phyloP scores from a whole-genome alignment of 2,329 filamentous ascomycete genomes.

The Bipolaris gigantea region DNA sequence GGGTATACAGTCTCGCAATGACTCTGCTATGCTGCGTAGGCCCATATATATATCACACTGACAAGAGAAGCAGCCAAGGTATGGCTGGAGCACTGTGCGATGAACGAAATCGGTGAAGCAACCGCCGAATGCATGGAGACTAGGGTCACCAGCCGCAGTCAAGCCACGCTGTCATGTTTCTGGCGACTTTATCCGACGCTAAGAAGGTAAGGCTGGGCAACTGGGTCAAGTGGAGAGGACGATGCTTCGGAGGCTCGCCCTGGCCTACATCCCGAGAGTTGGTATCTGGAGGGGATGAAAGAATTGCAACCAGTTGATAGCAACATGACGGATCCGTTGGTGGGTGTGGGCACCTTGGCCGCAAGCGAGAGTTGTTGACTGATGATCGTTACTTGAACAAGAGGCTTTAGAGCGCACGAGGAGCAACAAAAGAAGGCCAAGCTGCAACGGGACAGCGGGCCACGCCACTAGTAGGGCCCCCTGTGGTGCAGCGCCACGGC shows the following conservation, averaged over 20 bases:
- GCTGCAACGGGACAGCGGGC: constrained; percentile 27
- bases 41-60: constrained; percentile 9
- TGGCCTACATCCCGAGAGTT: constrained; percentile 21
- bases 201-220: constrained; percentile 19
- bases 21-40: not conserved
- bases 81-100: constrained; percentile 22
- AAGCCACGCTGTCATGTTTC: constrained; percentile 32
- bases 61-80: constrained; percentile 20
- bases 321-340: constrained; percentile 16
- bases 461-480: constrained; percentile 23
- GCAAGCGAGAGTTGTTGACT: constrained; percentile 10
- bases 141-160: constrained; percentile 36
- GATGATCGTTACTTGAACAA: constrained; percentile 32
- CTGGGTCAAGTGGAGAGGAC: constrained; percentile 23
- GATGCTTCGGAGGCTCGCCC: constrained; percentile 23
- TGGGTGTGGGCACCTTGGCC: constrained; percentile 7
- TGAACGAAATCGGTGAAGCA: constrained; percentile 12
- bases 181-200: constrained; percentile 29
- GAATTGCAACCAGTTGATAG: constrained; percentile 17
- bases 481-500: constrained; percentile 16
- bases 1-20: not conserved
- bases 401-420: constrained; percentile 32
- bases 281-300: constrained; percentile 19
- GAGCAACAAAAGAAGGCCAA: constrained; percentile 23
- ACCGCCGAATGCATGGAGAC: constrained; percentile 17